phyloP scores from a whole-genome alignment of 495 filamentous ascomycete species.

The Lasiosphaeria miniovina region DNA sequence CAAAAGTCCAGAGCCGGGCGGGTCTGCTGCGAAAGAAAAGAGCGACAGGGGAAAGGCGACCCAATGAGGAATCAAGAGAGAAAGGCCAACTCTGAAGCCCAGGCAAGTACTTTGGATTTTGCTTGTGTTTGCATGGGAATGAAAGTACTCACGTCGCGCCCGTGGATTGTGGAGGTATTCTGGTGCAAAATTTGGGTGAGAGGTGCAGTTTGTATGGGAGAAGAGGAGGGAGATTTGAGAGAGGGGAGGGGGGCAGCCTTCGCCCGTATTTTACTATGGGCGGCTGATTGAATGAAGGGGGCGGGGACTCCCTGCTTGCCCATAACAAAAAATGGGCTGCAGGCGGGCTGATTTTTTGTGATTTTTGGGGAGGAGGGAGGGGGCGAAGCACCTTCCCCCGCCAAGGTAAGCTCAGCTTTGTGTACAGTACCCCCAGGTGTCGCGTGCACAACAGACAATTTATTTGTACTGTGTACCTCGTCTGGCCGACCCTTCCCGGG shows the following conservation, averaged over 20 bases:
- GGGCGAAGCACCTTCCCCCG: conserved; percentile 21
- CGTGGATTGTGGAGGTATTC: conserved; percentile 27
- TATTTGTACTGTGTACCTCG: neutral
- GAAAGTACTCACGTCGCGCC: conserved; percentile 27
- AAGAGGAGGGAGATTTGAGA: conserved; percentile 50
- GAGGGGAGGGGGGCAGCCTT: conserved; percentile 48
- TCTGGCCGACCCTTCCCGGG: neutral
- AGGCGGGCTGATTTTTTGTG: conserved; percentile 35
- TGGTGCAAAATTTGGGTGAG: conserved; percentile 26
- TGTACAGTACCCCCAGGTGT: neutral
- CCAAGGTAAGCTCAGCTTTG: neutral
- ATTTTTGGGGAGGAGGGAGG: conserved; percentile 20
- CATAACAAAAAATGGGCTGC: conserved; percentile 37
- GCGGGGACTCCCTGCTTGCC: conserved; percentile 35
- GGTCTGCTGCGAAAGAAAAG: conserved; percentile 1
- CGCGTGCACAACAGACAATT: neutral
- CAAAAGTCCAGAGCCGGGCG: conserved; percentile 8
- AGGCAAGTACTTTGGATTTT: conserved; percentile 27
- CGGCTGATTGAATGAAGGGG: conserved; percentile 52
- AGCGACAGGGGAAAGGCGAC: conserved; percentile 6
- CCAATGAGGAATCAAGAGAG: conserved; percentile 14
- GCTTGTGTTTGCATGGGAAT: conserved; percentile 16
- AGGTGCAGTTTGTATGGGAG: conserved; percentile 49
- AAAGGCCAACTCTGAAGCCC: conserved; percentile 2
- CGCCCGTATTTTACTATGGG: conserved; percentile 60